Conservation (phyloP, 441 rosid genomes). For the Populus hybrid region DNA sequence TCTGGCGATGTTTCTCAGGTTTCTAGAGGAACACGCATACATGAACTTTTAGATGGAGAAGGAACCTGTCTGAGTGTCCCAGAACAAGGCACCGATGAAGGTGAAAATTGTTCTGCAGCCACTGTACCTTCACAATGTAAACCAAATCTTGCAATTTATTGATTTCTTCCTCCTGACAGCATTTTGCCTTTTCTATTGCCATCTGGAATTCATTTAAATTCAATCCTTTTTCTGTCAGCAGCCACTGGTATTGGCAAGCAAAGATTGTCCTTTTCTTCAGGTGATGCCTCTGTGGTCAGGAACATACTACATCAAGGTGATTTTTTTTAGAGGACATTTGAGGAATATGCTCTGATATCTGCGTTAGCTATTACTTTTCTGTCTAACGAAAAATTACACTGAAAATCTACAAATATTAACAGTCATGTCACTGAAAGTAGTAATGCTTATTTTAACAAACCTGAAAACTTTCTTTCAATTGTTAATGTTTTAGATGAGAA, state of each 20-base stretch:
- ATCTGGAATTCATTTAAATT: not conserved
- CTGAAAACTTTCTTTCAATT: slow-evolving; percentile 1
- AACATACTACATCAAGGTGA: not conserved
- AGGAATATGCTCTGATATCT: not conserved
- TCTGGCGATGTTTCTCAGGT: slow-evolving; percentile 2
- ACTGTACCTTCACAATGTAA: slow-evolving; percentile 13
- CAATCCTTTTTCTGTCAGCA: not conserved
- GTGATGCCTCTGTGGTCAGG: not conserved
- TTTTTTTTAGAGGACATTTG: not conserved
- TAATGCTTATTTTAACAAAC: not conserved
- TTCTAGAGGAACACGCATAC: not conserved
- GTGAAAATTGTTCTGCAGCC: slow-evolving; percentile 5
- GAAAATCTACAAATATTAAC: slow-evolving; percentile 3
- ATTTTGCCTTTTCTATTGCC: not conserved
- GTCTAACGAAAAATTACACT: not conserved
- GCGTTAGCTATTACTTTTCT: not conserved
- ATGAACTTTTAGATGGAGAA: slow-evolving; percentile 15
- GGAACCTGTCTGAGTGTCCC: slow-evolving; percentile 4
- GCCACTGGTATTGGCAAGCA: not conserved
- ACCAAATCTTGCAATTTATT: not conserved
- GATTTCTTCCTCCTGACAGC: not conserved
- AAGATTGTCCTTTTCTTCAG: not conserved
- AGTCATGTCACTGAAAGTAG: not conserved
- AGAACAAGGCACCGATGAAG: slow-evolving; percentile 13
- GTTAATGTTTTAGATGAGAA: slow-evolving; percentile 4